These are phyloP conservation scores for Citrus inodora DNA, from an alignment of 345 rosid species.

Conservation along the genomic window DNA sequence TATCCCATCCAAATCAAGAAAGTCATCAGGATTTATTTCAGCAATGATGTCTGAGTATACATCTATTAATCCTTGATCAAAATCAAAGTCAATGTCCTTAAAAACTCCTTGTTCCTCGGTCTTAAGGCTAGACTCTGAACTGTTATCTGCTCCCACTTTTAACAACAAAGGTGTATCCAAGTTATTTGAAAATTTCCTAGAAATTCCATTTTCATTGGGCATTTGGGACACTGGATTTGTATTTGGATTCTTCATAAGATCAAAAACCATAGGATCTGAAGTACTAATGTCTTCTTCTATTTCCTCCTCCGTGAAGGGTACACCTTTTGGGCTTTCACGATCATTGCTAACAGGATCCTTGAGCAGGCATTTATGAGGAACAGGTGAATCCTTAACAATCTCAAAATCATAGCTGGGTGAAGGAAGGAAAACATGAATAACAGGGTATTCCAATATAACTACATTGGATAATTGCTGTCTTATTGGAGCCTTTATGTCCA, in stretches of 20 bases:
- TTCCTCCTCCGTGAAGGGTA: slow-evolving; percentile 63
- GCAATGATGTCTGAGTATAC: slow-evolving; percentile 61
- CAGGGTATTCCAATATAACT: slow-evolving; percentile 76
- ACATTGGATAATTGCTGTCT: slow-evolving; percentile 57
- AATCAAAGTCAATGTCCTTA: slow-evolving; percentile 47
- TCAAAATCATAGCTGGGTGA: slow-evolving; percentile 58
- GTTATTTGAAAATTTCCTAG: slow-evolving; percentile 15
- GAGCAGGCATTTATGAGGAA: slow-evolving; percentile 19
- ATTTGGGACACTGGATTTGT: slow-evolving; percentile 22
- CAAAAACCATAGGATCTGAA: slow-evolving; percentile 45
- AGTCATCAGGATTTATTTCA: slow-evolving; percentile 63
- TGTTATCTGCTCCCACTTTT: slow-evolving; percentile 9
- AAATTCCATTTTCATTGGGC: slow-evolving; percentile 6
- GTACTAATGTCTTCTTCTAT: slow-evolving; percentile 46
- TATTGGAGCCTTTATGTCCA: slow-evolving; percentile 58
- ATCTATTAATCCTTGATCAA: slow-evolving; percentile 70
- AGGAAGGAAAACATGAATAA: slow-evolving; percentile 80
- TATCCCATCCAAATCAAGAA: slow-evolving; percentile 60
- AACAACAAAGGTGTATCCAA: slow-evolving; percentile 15
- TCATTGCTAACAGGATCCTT: slow-evolving; percentile 27
- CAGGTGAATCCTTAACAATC: slow-evolving; percentile 37
- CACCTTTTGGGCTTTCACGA: slow-evolving; percentile 33
- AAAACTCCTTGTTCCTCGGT: slow-evolving; percentile 2
- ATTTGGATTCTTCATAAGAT: slow-evolving; percentile 28
- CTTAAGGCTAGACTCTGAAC: slow-evolving; percentile 8